phyloP scores from a whole-genome alignment of 106 monocot genomes.

The Apostasia ramifera region DNA sequence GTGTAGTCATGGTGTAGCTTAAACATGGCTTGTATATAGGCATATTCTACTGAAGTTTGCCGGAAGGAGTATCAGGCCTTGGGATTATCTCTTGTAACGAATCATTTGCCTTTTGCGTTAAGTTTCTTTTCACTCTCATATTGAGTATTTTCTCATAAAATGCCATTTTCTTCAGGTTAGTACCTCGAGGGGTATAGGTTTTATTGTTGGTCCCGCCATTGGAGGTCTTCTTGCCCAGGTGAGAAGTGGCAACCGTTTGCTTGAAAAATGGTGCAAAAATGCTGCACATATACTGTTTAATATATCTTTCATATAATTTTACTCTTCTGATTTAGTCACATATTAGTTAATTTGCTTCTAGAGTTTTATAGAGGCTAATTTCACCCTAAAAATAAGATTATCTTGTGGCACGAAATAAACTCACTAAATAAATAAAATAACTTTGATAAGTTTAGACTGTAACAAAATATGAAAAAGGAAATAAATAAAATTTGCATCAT shows the following conservation, averaged over 20 bases:
- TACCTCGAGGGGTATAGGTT: slow-evolving; percentile 50
- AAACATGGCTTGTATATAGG: slow-evolving; percentile 24
- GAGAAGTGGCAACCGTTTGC: neutral
- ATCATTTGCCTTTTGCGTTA: neutral
- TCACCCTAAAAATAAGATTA: no score
- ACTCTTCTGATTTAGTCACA: no score
- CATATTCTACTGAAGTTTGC: slow-evolving; percentile 70
- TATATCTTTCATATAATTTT: no score
- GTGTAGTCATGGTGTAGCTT: neutral
- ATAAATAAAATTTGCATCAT: no score
- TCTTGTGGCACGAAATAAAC: no score
- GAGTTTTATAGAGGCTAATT: no score
- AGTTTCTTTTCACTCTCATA: neutral
- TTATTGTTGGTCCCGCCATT: slow-evolving; percentile 78
- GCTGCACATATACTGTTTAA: neutral
- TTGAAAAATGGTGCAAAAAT: no score
- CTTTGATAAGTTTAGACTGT: no score
- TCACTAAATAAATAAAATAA: no score
- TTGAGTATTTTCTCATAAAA: neutral
- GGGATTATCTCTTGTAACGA: slow-evolving; percentile 63
- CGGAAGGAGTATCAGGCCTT: slow-evolving; percentile 64
- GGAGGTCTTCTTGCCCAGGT: slow-evolving; percentile 78
- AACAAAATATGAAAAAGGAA: no score
- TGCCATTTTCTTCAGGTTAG: slow-evolving; percentile 30
- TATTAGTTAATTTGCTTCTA: no score